These are phyloP conservation scores for Cryptosporidium canis DNA, from an alignment of 169 alveolate genomes.

Conservation along the genomic window DNA sequence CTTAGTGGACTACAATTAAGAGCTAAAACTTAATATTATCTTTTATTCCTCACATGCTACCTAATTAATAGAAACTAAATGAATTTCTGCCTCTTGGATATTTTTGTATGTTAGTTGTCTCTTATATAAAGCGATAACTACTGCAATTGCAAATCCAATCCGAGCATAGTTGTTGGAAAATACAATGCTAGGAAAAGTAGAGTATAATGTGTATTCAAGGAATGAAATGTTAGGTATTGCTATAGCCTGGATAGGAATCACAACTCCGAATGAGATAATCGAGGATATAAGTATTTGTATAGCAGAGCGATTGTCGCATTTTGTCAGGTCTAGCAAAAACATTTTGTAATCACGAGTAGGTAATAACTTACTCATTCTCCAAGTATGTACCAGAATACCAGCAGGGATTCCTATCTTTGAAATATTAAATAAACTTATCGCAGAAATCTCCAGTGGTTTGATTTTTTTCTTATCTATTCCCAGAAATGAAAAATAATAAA, in stretches of 20 bases:
- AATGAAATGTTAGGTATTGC: constrained; percentile 6
- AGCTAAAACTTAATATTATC: not conserved
- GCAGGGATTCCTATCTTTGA: constrained; percentile 51
- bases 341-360: constrained; percentile 1
- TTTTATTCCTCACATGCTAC: not conserved
- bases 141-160: not conserved
- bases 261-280: constrained; percentile 31
- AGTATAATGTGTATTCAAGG: constrained; percentile 16
- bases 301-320: not conserved
- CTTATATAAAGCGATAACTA: not conserved
- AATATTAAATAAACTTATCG: constrained; percentile 7
- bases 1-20: not conserved
- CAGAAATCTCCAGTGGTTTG: constrained; percentile 30
- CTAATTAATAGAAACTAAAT: not conserved
- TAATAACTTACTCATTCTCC: constrained; percentile 9
- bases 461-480: constrained; percentile 4
- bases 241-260: constrained; percentile 23
- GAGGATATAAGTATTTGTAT: constrained; percentile 26
- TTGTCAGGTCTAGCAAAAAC: constrained; percentile 11
- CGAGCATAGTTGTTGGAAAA: not conserved
- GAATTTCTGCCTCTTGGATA: not conserved
- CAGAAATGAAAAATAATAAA: constrained; percentile 6
- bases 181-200: constrained; percentile 9
- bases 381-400: constrained; percentile 26
- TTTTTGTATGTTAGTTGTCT: not conserved